Conservation (phyloP, 2,329 filamentous ascomycete species). For the Botrytis porri region DNA sequence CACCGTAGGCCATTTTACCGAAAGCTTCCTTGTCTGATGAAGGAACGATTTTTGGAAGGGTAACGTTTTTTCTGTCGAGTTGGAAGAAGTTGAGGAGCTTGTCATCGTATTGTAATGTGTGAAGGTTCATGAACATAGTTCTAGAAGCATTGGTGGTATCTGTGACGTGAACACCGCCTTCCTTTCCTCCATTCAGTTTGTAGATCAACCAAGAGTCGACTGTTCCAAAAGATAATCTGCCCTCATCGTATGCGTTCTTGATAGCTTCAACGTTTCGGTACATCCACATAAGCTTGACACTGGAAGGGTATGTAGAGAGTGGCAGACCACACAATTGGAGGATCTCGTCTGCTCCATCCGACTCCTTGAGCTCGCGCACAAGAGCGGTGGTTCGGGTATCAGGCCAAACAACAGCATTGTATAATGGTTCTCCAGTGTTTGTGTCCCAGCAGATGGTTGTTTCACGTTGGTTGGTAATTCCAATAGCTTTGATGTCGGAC, state of each 20-base stretch:
- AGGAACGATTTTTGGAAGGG: constrained; percentile 68
- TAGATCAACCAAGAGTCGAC: constrained; percentile 80
- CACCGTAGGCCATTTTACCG: constrained; percentile 62
- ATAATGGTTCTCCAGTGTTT: constrained; percentile 70
- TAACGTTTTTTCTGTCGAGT: constrained; percentile 65
- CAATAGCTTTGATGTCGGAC: constrained; percentile 69
- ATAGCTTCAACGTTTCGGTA: constrained; percentile 65
- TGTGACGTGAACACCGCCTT: constrained; percentile 66
- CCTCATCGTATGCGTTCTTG: constrained; percentile 67
- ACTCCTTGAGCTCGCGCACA: constrained; percentile 68
- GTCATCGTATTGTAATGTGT: constrained; percentile 72
- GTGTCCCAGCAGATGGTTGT: constrained; percentile 79
- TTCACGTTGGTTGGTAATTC: constrained; percentile 64
- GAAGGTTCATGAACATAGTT: constrained; percentile 85
- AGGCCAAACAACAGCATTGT: constrained; percentile 83
- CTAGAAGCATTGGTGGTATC: constrained; percentile 80
- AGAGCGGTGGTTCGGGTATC: constrained; percentile 73
- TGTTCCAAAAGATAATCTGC: constrained; percentile 72
- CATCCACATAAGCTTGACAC: constrained; percentile 75
- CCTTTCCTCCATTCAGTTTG: constrained; percentile 70
- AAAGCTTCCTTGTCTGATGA: constrained; percentile 74
- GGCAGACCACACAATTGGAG: constrained; percentile 70
- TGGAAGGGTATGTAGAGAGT: constrained; percentile 78
- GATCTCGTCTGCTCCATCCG: constrained; percentile 64
- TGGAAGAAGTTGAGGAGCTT: constrained; percentile 72